Percentiles rank a stretch among this genome's conserved stretches.
Evolutionary conservation across 2,329 filamentous ascomycete species (phyloP).

Genomic region (Purpureocillium lavendulum): DNA sequence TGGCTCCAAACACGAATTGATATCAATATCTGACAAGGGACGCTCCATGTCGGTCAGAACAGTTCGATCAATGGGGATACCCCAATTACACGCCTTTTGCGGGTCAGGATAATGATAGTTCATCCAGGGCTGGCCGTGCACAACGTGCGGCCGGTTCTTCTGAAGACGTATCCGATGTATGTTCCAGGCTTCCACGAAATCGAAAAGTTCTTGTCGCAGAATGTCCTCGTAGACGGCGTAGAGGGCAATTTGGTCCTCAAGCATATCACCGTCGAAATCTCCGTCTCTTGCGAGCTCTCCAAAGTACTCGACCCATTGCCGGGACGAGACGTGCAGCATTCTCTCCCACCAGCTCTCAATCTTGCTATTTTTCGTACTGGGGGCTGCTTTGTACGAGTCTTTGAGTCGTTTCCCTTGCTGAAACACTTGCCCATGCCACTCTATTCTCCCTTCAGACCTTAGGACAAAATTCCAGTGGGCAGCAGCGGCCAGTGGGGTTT

Average conservation of each 20-base stretch:
- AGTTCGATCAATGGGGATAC: background rate
- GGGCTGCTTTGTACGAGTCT: constrained; percentile 1
- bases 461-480: constrained; percentile 1
- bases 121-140: constrained; percentile 1
- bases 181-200: constrained; percentile 3
- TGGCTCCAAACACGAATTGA: too few relatives aligned
- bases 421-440: background rate
- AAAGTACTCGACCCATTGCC: constrained; percentile 4
- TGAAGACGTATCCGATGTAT: too few relatives aligned
- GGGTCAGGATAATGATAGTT: constrained; percentile 5
- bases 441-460: background rate
- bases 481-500: background rate
- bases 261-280: constrained; percentile 3
- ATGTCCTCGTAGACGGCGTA: constrained; percentile 3
- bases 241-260: constrained; percentile 3
- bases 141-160: background rate
- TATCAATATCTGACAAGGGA: too few relatives aligned
- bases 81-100: constrained; percentile 2
- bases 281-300: constrained; percentile 4
- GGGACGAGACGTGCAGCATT: constrained; percentile 1
- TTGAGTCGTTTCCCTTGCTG: background rate
- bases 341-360: constrained; percentile 3
- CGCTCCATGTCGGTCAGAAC: too few relatives aligned
- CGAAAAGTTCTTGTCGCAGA: constrained; percentile 2
- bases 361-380: constrained; percentile 2